Evolutionary conservation across 2,329 filamentous ascomycete genomes (phyloP).

Genomic region (Dryadomyces quercivorus): DNA sequence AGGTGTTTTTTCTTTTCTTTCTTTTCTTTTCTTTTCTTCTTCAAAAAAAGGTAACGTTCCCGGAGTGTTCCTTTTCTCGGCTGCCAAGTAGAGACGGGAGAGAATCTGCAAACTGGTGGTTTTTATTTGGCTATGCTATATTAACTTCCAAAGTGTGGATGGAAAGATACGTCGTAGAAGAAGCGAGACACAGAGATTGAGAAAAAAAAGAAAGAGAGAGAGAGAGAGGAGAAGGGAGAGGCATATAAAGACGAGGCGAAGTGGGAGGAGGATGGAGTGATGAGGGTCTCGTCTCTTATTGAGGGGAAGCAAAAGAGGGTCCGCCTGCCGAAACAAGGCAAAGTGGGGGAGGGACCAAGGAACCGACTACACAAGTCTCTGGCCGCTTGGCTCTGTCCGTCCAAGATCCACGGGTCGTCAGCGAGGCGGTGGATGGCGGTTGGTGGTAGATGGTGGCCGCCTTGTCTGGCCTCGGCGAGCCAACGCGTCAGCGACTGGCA

Average conservation of each 20-base stretch:
- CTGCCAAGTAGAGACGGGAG: background rate
- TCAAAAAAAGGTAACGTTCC: too few relatives aligned
- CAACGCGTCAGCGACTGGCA: too few relatives aligned
- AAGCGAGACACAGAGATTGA: background rate
- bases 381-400: background rate
- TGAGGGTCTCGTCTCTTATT: background rate
- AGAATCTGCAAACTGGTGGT: constrained; percentile 3
- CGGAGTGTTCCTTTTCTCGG: background rate
- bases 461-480: too few relatives aligned
- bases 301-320: constrained; percentile 5
- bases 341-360: constrained; percentile 1
- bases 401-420: too few relatives aligned
- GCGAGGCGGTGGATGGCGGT: too few relatives aligned
- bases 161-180: background rate
- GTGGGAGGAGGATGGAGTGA: background rate
- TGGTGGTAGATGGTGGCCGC: too few relatives aligned
- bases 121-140: constrained; percentile 12
- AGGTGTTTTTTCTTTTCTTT: background rate
- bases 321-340: constrained; percentile 1
- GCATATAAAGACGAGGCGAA: background rate
- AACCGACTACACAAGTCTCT: background rate
- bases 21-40: too few relatives aligned
- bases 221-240: background rate
- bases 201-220: background rate
- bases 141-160: constrained; percentile 1